Conservation (phyloP, 2,329 filamentous ascomycete species). For the Nigrograna mackinnonii region DNA sequence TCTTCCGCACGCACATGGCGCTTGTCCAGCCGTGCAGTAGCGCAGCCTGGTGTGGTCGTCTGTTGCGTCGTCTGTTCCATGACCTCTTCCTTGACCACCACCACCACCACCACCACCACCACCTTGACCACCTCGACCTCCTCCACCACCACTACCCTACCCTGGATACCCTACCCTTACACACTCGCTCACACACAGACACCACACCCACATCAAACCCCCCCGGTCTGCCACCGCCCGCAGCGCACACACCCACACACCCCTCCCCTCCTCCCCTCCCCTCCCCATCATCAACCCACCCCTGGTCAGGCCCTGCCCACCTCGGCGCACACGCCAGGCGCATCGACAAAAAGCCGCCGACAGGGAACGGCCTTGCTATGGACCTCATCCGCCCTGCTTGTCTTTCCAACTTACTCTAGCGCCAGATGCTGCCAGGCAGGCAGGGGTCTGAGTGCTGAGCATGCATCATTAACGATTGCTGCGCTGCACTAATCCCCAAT, state of each 20-base stretch:
- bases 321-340: neutral
- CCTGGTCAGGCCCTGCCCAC: neutral
- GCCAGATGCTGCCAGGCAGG: no score
- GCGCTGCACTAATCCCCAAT: conserved; percentile 14
- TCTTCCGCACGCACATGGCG: no score
- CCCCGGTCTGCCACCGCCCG: neutral
- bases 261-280: neutral
- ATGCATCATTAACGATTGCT: neutral
- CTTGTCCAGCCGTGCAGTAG: no score
- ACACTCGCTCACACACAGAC: neutral
- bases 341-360: neutral
- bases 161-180: neutral
- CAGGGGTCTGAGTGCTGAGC: no score
- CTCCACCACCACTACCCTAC: neutral
- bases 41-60: no score
- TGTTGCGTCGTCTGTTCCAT: no score
- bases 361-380: neutral
- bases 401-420: no score
- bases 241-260: neutral
- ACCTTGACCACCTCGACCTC: conserved; percentile 1
- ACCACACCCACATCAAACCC: neutral
- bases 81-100: neutral
- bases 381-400: neutral
- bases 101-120: conserved; percentile 4
- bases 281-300: neutral